These are phyloP conservation scores for Chlorella variabilis DNA, from an alignment of 163 green algal species.

Conservation along the genomic window DNA sequence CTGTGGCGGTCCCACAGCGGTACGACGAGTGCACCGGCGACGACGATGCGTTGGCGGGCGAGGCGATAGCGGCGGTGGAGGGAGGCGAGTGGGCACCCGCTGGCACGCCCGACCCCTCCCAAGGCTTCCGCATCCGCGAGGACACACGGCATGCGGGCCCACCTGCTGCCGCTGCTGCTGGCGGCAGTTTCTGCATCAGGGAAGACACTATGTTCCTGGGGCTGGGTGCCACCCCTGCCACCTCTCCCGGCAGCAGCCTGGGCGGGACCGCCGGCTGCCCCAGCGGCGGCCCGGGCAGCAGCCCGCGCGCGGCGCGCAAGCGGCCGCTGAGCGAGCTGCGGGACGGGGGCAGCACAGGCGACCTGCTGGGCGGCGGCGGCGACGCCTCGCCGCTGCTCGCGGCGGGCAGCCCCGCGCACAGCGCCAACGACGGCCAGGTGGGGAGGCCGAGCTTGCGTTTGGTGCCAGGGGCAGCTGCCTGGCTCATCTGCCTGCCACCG, in stretches of 20 bases:
- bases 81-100: neutral
- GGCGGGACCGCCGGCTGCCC: neutral
- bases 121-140: conserved; percentile 21
- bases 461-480: neutral
- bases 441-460: too few relatives aligned
- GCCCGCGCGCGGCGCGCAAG: neutral
- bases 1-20: neutral
- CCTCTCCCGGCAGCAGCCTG: neutral
- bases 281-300: neutral
- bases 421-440: neutral
- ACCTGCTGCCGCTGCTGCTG: neutral
- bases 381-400: too few relatives aligned
- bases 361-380: conserved; percentile 9
- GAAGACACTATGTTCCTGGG: conserved; percentile 40
- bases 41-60: neutral
- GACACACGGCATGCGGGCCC: conserved; percentile 8
- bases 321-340: neutral
- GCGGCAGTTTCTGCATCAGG: conserved; percentile 6
- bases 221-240: neutral
- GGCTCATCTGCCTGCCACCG: neutral
- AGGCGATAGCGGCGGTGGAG: neutral
- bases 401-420: neutral
- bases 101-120: neutral
- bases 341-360: neutral
- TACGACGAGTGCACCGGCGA: neutral